Base-by-base conservation (phyloP, 208 protist species). In the Tritrichomonas foetus region DNA sequence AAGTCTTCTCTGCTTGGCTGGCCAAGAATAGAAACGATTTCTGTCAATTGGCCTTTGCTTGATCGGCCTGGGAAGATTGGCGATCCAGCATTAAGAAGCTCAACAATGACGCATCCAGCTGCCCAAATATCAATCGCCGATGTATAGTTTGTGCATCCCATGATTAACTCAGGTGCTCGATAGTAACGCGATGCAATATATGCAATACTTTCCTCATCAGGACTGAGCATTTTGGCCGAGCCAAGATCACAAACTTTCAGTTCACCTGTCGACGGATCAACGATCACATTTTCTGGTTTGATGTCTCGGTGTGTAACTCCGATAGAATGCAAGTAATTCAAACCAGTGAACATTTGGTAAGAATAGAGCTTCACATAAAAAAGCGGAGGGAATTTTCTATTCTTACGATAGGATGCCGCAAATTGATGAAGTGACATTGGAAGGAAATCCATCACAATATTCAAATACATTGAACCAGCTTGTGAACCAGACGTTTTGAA, bases 381-480 rank as follows among this genome's bases (percentile, higher is more conserved):
- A 44, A 78, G 39, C 1, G 66, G 93, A 27, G 50, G 20, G 11
- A 53, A 61, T 80, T 96, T 89, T 93, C 98, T 97, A 30, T 93
- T 49, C 92, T 98, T 98, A 78, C 96, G 96, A 95, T 97, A 99
- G 93, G 97, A 95, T 57, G 96, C 95, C 25, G 97, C 96, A 33
- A 99, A 94, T n/a, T 96, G 95, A 93, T 97, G 97, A 5, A 99
- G 95, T 93, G 99, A 99, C 61, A 98, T 96, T 1, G 99, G 99
- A 0, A 99, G 95, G 96, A 98, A 99, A 82, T 99, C 98, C 95
- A 99, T 97, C 20, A 99, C 98, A 27, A 99, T 96, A 96, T 99
- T 98, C 8, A 99, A 96, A 94, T 99, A 99, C 25, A 98, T 93
- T 92, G 98, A 98, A 41, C 98, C 20, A 3, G 3, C n/a, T 30